Evolutionary conservation across 2,329 filamentous ascomycete genomes (phyloP).

Genomic region (Geosmithia morbida): DNA sequence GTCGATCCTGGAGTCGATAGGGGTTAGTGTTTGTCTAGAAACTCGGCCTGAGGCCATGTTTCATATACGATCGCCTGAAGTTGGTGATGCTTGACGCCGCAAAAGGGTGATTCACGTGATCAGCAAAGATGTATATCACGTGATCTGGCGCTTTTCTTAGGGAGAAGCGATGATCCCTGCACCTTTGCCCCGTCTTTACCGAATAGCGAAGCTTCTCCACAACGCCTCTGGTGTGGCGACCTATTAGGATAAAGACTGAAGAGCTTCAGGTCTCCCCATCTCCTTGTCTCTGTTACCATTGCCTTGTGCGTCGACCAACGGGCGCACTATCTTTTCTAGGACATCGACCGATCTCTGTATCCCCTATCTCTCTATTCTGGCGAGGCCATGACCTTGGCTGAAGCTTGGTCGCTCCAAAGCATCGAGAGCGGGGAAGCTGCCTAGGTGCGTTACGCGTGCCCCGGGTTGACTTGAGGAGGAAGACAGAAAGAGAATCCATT

Average conservation of each 20-base stretch:
- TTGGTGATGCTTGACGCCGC: too few species aligned
- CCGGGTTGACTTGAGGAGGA: neutral
- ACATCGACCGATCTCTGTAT: neutral
- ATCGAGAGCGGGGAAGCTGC: slow-evolving; percentile 13
- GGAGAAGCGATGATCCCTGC: neutral
- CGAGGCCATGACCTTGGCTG: slow-evolving; percentile 19
- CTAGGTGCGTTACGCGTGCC: slow-evolving; percentile 9
- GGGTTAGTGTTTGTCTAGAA: too few species aligned
- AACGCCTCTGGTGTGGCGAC: neutral
- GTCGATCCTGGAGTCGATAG: too few species aligned
- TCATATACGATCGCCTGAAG: too few species aligned
- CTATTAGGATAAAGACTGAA: neutral
- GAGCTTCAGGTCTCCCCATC: neutral
- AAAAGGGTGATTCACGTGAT: neutral
- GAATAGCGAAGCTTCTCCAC: neutral
- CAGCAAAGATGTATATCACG: slow-evolving; percentile 17
- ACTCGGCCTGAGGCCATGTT: too few species aligned
- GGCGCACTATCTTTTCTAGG: neutral
- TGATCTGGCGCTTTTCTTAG: neutral
- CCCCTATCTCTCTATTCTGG: neutral
- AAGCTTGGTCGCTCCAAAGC: slow-evolving; percentile 11
- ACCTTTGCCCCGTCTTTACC: neutral
- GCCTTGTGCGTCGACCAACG: neutral
- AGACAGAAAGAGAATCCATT: too few species aligned
- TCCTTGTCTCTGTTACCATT: neutral